Conservation (phyloP, 208 protist genomes). For the Leishmania mexicana region DNA sequence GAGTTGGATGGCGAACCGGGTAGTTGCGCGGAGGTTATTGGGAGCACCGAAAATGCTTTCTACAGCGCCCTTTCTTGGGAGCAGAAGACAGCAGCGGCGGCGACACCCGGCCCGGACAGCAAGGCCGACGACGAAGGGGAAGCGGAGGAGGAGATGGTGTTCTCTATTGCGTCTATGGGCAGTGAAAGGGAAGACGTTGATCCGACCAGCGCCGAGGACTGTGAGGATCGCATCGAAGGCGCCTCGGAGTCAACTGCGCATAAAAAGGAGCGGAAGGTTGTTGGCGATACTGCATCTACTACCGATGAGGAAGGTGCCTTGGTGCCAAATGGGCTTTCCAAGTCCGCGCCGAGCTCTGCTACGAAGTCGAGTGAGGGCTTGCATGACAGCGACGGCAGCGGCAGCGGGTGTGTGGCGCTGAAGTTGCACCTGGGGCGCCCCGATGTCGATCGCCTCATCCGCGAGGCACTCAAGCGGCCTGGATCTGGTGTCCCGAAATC, state of each 20-base stretch:
- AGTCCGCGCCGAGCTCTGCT: neutral
- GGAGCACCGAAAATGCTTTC: neutral
- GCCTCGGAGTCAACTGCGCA: too few relatives aligned
- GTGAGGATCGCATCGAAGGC: neutral
- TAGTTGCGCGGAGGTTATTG: neutral
- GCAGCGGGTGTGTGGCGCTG: neutral
- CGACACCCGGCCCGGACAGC: neutral
- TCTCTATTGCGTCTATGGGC: neutral
- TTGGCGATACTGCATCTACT: neutral
- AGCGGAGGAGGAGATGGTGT: neutral
- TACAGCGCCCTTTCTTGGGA: too few relatives aligned
- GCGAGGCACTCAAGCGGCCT: neutral
- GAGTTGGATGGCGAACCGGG: neutral
- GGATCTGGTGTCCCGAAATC: neutral
- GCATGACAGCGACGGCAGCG: neutral
- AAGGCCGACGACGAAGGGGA: neutral
- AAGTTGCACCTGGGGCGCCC: neutral
- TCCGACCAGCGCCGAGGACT: neutral
- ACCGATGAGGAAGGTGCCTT: neutral
- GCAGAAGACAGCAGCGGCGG: neutral
- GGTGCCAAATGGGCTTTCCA: neutral
- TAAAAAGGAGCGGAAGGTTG: too few relatives aligned
- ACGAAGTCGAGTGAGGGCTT: neutral
- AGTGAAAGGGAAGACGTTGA: neutral
- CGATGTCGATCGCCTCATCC: slow-evolving; percentile 4